phyloP scores from a whole-genome alignment of 495 filamentous ascomycete species.

The Staphylotrichum tortipilum region DNA sequence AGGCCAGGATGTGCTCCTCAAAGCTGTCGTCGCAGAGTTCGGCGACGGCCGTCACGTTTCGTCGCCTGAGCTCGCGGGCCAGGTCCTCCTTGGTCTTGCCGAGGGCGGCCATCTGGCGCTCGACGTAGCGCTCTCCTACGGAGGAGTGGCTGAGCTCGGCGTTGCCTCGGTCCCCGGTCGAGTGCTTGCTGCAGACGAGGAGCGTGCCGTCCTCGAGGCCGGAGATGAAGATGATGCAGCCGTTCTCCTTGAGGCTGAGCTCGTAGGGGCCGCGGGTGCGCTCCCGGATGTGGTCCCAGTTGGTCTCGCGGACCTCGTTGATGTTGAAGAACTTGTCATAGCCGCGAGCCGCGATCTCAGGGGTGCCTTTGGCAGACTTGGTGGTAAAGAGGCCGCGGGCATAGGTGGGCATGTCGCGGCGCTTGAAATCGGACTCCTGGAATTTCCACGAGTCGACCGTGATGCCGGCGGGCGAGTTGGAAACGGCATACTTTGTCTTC shows the following conservation, averaged over 20 bases:
- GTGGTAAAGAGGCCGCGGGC: conserved; percentile 89
- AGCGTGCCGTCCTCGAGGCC: conserved; percentile 80
- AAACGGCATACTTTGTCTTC: conserved; percentile 62
- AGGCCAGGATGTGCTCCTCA: conserved; percentile 93
- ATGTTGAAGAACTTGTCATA: conserved; percentile 99
- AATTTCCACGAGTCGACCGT: conserved; percentile 86
- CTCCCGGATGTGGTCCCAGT: conserved; percentile 69
- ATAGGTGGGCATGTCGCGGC: conserved; percentile 71
- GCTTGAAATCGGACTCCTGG: conserved; percentile 92
- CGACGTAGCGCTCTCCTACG: conserved; percentile 77
- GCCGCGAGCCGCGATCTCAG: conserved; percentile 75
- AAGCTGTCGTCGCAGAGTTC: conserved; percentile 95
- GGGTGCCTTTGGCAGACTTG: conserved; percentile 46
- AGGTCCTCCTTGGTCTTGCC: conserved; percentile 72
- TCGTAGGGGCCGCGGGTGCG: conserved; percentile 87
- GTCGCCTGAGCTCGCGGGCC: conserved; percentile 59
- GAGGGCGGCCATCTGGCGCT: conserved; percentile 63
- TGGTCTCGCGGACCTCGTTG: conserved; percentile 64
- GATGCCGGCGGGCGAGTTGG: conserved; percentile 46
- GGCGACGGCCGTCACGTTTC: conserved; percentile 88
- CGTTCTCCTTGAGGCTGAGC: conserved; percentile 94
- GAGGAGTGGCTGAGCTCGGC: conserved; percentile 67
- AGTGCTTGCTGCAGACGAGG: conserved; percentile 96
- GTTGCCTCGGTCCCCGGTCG: conserved; percentile 68
- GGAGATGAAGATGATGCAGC: conserved; percentile 96